Evolutionary conservation across 2,329 filamentous ascomycete species (phyloP), one percentile per base, ranked within the genome.

Genomic region (Chaetoscypha palmicola): DNA sequence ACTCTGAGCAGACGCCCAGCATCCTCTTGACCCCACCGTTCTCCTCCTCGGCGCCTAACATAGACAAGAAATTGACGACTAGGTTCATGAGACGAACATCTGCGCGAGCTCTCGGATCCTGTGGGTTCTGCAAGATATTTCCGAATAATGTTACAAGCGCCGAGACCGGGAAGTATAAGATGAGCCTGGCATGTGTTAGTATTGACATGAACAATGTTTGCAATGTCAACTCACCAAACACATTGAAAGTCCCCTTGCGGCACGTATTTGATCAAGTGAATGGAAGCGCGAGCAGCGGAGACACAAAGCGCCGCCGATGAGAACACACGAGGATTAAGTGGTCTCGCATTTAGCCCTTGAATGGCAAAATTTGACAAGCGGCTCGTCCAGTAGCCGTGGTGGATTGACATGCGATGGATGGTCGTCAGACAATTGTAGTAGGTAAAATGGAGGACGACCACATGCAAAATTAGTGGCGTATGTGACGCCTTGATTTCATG

Each of bases 401-500:
- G 92, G 22, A 97, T 86, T 32, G 88, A 94, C 92, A 97, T 98
- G 40, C 92, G 86, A 63, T 98, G 92, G 52, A 98, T 96, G 0
- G 92, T 98, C 1, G 91, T 96, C 40, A 98, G 68, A 58, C 90
- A 96, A 63, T 98, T 98, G 70, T 97, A 97, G 66, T 98, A 98
- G 1, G 88, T 83, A 58, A 98, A 94, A 64, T 98, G 92, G 46
- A 98, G 70, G 62, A 95, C 87, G 48, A 95, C 90, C 41, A 98
- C 80, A 53, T 97, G 91, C 16, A 98, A 71, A 16, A 97, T 90
- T n/a, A 97, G 73, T 1, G 91, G 90, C 0, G 89, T 94, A 63
- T 96, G 88, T 0, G 84, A 85, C 0, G 88, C 87, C 64, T 89
- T 90, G 64, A 98, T 97, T 64, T 96, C 90, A 62, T 96, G 82